Evolutionary conservation across 2,329 filamentous ascomycete species (phyloP), one percentile per base, ranked within the genome.

Genomic region (Fusarium irregulare): DNA sequence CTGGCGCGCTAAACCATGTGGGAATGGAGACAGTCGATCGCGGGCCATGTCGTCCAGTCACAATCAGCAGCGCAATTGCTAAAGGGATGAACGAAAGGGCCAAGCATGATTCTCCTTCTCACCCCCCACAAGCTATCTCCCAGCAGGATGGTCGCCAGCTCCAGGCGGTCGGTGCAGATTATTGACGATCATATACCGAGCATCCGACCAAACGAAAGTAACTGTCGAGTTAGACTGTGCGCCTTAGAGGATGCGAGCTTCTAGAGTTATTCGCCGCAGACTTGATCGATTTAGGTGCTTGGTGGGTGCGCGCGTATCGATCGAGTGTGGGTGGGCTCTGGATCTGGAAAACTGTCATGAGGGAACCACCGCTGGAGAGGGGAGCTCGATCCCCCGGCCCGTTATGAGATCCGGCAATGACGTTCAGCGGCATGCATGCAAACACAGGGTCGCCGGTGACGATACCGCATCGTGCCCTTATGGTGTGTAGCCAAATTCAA

Each of bases 331-430:
- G 68, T 71, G 64, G 67, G 37, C 60, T 66, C 64, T 65, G 53
- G 68, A 71, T 71, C 68, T 71, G 53, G 64, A 62, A 68, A 66
- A 56, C 68, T 71, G 68, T 71, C 68, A 71, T 69, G 51, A 68
- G 51, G 64, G 68, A 71, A 69, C 68, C 68, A 56, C 44, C 54
- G 53, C 55, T 49, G 49, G 64, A 71, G 54, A 51, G 44, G 42
- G 51, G 37, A 68, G 68, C 47, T 70, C 59, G 68, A 70, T 63
- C 59, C 64, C 65, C 63, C 47, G 59, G 68, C 64, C 68, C 59
- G 49, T 69, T 64, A 14, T 66, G 68, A 70, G 68, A 70, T 71
- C 68, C 55, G 53, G 41, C 49, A 56, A 71, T 71, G 68, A 71
- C 68, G 68, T 56, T 64, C 60, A 61, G 46, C 60, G 37, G 63